Conservation (phyloP, 2,329 filamentous ascomycete genomes). For the Coniochaeta prunicola region DNA sequence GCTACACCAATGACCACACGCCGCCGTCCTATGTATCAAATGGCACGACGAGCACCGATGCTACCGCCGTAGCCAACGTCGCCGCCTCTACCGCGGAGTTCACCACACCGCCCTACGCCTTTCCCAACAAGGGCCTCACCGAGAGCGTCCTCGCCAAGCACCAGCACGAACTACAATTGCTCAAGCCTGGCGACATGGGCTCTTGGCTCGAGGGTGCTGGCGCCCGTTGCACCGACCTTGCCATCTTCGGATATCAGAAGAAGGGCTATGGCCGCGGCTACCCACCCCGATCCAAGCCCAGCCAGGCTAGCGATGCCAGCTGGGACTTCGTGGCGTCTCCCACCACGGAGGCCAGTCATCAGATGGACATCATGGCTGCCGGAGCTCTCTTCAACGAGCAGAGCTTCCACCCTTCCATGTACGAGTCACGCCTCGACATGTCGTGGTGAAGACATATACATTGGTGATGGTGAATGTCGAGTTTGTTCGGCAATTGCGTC, state of each 20-base stretch:
- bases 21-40: conserved; percentile 1
- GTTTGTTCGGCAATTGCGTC: background rate
- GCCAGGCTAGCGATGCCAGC: conserved; percentile 5
- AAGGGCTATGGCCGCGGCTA: background rate
- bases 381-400: conserved; percentile 8
- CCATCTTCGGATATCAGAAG: background rate
- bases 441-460: background rate
- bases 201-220: conserved; percentile 9
- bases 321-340: background rate
- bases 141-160: conserved; percentile 4
- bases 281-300: conserved; percentile 6
- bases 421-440: background rate
- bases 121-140: conserved; percentile 4
- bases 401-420: background rate
- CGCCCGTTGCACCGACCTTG: conserved; percentile 1
- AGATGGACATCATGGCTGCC: conserved; percentile 3
- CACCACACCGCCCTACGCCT: background rate
- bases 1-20: conserved; percentile 3
- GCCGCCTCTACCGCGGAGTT: conserved; percentile 7
- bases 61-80: conserved; percentile 9
- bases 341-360: background rate
- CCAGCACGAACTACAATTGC: conserved; percentile 5
- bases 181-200: conserved; percentile 2
- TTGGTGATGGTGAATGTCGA: background rate
- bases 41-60: conserved; percentile 5